Conservation (phyloP, 441 rosid species). For the Daphne laureola region DNA sequence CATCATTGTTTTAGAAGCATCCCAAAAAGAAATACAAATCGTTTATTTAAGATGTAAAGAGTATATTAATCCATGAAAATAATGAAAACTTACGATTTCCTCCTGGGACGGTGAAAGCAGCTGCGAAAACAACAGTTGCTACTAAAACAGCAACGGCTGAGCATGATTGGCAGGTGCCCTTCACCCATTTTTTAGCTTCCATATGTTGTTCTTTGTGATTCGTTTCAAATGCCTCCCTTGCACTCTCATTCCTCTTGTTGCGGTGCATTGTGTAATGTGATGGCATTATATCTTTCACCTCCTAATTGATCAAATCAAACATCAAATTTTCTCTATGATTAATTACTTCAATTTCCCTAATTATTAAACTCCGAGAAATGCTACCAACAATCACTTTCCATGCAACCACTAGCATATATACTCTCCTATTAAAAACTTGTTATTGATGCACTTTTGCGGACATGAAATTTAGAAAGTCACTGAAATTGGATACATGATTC, state of each 20-base stretch:
- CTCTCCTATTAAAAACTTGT: not conserved
- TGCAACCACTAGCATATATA: too few species aligned
- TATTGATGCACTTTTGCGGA: not conserved
- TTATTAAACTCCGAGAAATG: not conserved
- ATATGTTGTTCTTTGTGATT: conserved; percentile 12
- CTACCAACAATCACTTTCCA: not conserved
- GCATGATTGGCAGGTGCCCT: conserved; percentile 18
- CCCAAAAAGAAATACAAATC: too few species aligned
- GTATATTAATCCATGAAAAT: too few species aligned
- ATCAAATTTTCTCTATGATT: too few species aligned
- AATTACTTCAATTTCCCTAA: too few species aligned
- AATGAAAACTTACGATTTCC: conserved; percentile 10
- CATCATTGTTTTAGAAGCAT: too few species aligned
- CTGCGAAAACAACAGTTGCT: conserved; percentile 17
- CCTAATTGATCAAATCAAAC: too few species aligned
- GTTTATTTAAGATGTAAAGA: too few species aligned
- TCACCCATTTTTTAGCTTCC: conserved; percentile 17
- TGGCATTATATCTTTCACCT: conserved; percentile 8
- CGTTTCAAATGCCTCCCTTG: conserved; percentile 5
- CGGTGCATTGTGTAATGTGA: conserved; percentile 13
- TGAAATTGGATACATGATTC: too few species aligned
- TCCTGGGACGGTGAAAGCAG: conserved; percentile 17
- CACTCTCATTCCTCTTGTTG: not conserved
- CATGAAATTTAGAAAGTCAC: too few species aligned
- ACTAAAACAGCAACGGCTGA: conserved; percentile 18